Conservation (phyloP, 2,329 filamentous ascomycete genomes). For the Verticillium tricorpus region DNA sequence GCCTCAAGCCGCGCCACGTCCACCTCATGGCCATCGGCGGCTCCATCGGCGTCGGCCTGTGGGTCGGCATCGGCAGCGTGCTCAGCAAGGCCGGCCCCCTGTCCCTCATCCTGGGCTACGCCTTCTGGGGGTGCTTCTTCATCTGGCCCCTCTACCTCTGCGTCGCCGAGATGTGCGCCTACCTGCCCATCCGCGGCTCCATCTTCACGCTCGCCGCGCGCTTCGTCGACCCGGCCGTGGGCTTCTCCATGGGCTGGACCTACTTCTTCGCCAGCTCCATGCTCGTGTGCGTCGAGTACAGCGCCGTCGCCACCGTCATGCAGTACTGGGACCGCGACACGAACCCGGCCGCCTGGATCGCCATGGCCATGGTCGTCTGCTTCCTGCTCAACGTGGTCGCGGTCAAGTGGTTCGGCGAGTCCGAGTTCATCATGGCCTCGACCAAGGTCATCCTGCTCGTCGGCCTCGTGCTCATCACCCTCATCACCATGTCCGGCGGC, state of each 20-base stretch:
- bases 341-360: constrained; percentile 44
- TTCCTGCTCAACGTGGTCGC: constrained; percentile 42
- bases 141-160: constrained; percentile 33
- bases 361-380: constrained; percentile 39
- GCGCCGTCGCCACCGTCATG: constrained; percentile 39
- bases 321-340: constrained; percentile 36
- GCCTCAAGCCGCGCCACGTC: constrained; percentile 35
- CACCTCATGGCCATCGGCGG: constrained; percentile 46
- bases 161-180: constrained; percentile 55
- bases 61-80: constrained; percentile 38
- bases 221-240: constrained; percentile 53
- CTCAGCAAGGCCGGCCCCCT: constrained; percentile 36
- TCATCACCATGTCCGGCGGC: constrained; percentile 64
- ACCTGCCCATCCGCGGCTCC: constrained; percentile 48
- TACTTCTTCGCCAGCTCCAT: constrained; percentile 37
- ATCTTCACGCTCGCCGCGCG: constrained; percentile 51
- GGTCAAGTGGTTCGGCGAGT: constrained; percentile 39
- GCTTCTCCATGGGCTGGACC: constrained; percentile 51
- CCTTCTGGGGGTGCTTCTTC: constrained; percentile 38
- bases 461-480: constrained; percentile 57
- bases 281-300: constrained; percentile 40
- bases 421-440: constrained; percentile 53
- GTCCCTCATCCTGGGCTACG: constrained; percentile 38
- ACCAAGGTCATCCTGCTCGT: constrained; percentile 43
- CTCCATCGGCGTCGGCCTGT: constrained; percentile 40